phyloP scores from a whole-genome alignment of 139 green algal genomes.

The Edaphochlamys debaryana region DNA sequence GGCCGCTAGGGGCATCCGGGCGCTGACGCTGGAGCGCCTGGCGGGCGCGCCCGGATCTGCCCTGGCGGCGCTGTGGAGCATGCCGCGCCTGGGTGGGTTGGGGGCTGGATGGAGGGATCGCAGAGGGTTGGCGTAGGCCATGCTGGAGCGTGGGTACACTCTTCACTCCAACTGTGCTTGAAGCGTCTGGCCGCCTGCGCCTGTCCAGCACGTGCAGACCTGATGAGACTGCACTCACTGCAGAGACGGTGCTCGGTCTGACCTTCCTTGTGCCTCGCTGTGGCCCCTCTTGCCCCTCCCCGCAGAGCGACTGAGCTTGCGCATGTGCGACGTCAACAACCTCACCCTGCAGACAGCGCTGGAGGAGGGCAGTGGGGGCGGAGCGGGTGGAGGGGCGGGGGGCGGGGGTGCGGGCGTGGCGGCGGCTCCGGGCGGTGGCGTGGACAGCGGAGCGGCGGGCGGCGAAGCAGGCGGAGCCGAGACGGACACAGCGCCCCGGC shows the following conservation, averaged over 20 bases:
- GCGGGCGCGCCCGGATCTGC: background rate
- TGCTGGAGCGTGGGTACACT: too few relatives aligned
- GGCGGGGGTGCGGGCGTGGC: background rate
- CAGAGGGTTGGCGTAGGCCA: too few relatives aligned
- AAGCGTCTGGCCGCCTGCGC: too few relatives aligned
- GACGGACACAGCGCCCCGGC: background rate
- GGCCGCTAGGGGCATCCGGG: background rate
- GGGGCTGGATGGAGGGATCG: too few relatives aligned
- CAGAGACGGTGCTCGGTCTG: too few relatives aligned
- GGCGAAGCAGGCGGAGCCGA: background rate
- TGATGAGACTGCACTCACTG: too few relatives aligned
- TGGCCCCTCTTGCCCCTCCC: too few relatives aligned
- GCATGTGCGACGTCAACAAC: conserved; percentile 23
- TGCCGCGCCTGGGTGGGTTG: conserved; percentile 71
- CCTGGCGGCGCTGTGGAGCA: conserved; percentile 19
- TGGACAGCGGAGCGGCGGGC: background rate
- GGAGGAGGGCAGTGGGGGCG: background rate
- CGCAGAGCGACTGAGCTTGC: conserved; percentile 59
- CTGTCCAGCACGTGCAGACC: too few relatives aligned
- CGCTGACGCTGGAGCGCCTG: conserved; percentile 15
- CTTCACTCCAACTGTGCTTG: too few relatives aligned
- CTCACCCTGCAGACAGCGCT: background rate
- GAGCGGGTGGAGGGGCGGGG: background rate
- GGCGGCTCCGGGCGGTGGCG: too few relatives aligned
- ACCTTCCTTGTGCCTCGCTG: too few relatives aligned